A percentile compares a stretch with the other conserved stretches of the same genome.
Conservation (phyloP, 257 asterid genomes). For the Hygrophila difformis region DNA sequence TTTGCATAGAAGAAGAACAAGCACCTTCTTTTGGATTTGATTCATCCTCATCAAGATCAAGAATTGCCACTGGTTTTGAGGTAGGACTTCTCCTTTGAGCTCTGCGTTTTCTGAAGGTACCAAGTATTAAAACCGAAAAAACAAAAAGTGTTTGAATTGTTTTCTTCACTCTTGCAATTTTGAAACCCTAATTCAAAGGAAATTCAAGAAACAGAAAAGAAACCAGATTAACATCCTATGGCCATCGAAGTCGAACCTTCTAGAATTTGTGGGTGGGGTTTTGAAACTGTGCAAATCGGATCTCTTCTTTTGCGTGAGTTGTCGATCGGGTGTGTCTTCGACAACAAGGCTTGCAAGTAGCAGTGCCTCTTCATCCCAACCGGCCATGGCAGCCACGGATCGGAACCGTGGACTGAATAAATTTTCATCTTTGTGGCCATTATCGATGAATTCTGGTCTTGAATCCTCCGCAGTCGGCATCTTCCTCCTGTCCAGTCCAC, state of each 20-base stretch:
- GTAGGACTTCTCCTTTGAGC: slow-evolving; percentile 44
- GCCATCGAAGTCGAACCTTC: too few relatives aligned
- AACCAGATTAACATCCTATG: not conserved
- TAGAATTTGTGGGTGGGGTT: slow-evolving; percentile 75
- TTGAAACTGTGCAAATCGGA: slow-evolving; percentile 30
- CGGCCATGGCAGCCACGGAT: slow-evolving; percentile 94
- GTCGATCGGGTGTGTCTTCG: slow-evolving; percentile 87
- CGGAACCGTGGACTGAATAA: slow-evolving; percentile 79
- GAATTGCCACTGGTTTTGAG: slow-evolving; percentile 39
- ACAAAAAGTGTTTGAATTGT: slow-evolving; percentile 1
- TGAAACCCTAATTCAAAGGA: too few relatives aligned
- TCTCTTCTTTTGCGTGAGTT: slow-evolving; percentile 47
- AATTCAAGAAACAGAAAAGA: not conserved
- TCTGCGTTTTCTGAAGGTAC: slow-evolving; percentile 49
- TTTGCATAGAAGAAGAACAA: too few relatives aligned
- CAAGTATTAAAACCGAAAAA: slow-evolving; percentile 7
- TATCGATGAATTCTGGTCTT: slow-evolving; percentile 17
- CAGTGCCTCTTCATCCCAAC: slow-evolving; percentile 98
- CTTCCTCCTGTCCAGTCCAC: not conserved
- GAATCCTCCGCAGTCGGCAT: slow-evolving; percentile 30
- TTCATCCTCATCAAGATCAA: slow-evolving; percentile 57
- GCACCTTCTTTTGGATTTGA: slow-evolving; percentile 42
- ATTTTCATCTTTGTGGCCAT: slow-evolving; percentile 25
- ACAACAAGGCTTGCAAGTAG: slow-evolving; percentile 65
- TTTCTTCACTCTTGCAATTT: too few relatives aligned